phyloP scores from a whole-genome alignment of 192 early-diverging fungal species.

The Coemansia sp. region DNA sequence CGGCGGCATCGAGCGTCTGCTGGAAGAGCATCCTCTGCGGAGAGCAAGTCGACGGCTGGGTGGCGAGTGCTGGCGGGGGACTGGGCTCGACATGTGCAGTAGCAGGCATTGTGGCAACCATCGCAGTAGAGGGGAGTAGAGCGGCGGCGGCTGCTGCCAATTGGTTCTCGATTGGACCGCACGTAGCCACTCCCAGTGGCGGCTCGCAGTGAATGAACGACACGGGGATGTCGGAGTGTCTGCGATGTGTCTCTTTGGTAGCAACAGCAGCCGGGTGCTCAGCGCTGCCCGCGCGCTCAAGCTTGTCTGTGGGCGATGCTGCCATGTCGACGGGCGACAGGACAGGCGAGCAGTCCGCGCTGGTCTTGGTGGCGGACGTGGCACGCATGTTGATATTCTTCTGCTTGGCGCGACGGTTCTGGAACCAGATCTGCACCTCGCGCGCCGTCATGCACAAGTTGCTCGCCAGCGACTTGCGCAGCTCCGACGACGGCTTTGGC shows the following conservation, averaged over 20 bases:
- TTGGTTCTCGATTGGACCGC: conserved; percentile 19
- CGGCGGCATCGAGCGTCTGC: conserved; percentile 8
- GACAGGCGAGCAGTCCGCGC: not conserved
- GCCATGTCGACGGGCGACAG: not conserved
- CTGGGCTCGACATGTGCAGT: conserved; percentile 18
- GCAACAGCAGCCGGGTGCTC: conserved; percentile 16
- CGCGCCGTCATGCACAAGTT: conserved; percentile 71
- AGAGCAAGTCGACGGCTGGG: not conserved
- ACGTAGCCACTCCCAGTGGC: conserved; percentile 7
- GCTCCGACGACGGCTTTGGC: conserved; percentile 71
- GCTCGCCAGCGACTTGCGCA: conserved; percentile 65
- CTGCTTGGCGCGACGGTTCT: conserved; percentile 81
- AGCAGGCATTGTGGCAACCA: conserved; percentile 11
- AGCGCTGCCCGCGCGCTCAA: conserved; percentile 18
- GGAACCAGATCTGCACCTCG: conserved; percentile 85
- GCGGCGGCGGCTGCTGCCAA: not conserved
- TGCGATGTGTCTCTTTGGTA: conserved; percentile 18
- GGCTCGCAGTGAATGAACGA: conserved; percentile 17
- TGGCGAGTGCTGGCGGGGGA: conserved; percentile 15
- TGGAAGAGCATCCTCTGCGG: not conserved
- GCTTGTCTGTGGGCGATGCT: conserved; percentile 14
- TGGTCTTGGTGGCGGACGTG: conserved; percentile 13
- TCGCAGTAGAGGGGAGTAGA: conserved; percentile 16
- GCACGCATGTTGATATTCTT: conserved; percentile 59
- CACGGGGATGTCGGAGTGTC: conserved; percentile 44